Conservation (phyloP, 805 yeast species). For the Candida corydali region DNA sequence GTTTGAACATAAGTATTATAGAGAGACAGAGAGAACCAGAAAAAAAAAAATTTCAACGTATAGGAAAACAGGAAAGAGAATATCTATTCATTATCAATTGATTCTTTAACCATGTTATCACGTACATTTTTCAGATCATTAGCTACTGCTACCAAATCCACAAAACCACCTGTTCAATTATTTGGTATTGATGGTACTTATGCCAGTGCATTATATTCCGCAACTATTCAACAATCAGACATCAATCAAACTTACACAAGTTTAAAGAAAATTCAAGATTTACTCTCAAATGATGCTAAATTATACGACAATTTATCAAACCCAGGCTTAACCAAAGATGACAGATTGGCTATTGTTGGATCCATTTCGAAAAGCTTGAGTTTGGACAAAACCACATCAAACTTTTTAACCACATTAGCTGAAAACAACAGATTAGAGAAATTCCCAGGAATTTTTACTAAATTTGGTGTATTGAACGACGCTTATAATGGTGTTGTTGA, state of each 20-base stretch:
- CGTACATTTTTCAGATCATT: slow-evolving; percentile 66
- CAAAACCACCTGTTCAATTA: slow-evolving; percentile 87
- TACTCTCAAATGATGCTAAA: slow-evolving; percentile 60
- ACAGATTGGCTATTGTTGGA: slow-evolving; percentile 68
- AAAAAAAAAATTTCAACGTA: slow-evolving; percentile 4
- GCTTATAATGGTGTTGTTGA: slow-evolving; percentile 91
- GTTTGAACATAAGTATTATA: too few relatives aligned
- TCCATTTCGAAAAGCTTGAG: slow-evolving; percentile 46
- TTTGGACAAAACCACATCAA: slow-evolving; percentile 68
- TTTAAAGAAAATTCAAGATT: slow-evolving; percentile 51
- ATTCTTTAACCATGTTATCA: slow-evolving; percentile 44
- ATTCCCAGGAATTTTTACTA: slow-evolving; percentile 58
- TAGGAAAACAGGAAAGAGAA: not conserved
- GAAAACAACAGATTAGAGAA: slow-evolving; percentile 89
- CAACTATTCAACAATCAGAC: slow-evolving; percentile 78
- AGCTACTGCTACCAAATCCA: slow-evolving; percentile 65
- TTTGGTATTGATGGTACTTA: slow-evolving; percentile 96
- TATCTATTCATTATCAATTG: not conserved
- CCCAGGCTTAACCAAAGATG: slow-evolving; percentile 78
- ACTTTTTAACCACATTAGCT: slow-evolving; percentile 80
- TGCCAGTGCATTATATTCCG: slow-evolving; percentile 91
- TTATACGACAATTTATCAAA: slow-evolving; percentile 59
- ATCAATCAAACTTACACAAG: slow-evolving; percentile 68
- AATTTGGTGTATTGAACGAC: slow-evolving; percentile 74
- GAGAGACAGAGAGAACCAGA: not conserved